Evolutionary conservation across 1,284 basidiomycete species (phyloP).

Genomic region (Malassezia furfur): DNA sequence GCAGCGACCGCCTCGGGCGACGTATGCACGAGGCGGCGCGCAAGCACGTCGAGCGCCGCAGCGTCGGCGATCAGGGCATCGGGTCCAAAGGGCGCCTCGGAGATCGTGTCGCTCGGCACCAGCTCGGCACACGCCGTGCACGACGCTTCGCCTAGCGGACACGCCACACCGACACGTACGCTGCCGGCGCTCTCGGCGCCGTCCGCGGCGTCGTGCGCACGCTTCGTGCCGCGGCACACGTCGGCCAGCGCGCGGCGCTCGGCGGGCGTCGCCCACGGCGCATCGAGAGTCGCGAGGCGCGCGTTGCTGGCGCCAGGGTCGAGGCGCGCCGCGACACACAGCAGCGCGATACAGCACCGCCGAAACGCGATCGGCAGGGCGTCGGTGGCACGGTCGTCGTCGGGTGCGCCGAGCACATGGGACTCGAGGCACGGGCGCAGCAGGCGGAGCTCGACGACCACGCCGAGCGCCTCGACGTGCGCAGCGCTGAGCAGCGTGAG

Average conservation of each 20-base stretch:
- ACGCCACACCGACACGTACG: not conserved
- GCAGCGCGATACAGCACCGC: constrained; percentile 2
- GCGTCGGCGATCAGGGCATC: not conserved
- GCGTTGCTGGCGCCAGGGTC: not conserved
- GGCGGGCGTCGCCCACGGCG: not conserved
- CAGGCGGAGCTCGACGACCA: constrained; percentile 1
- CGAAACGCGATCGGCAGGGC: not conserved
- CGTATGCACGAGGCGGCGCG: constrained; percentile 1
- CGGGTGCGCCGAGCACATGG: not conserved
- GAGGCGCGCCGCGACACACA: not conserved
- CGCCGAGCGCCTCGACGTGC: not conserved
- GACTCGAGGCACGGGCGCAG: not conserved
- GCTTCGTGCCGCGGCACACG: not conserved
- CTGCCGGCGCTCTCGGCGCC: not conserved
- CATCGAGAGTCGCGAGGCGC: not conserved
- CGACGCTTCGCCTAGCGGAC: not conserved
- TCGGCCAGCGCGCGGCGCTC: not conserved
- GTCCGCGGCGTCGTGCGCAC: not conserved
- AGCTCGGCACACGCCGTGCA: not conserved
- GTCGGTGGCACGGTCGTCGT: not conserved
- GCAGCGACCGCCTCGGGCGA: not conserved
- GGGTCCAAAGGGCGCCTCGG: not conserved
- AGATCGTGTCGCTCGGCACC: not conserved
- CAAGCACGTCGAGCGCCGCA: not conserved
- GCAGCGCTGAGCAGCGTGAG: not conserved